Conservation (phyloP, 2,329 filamentous ascomycete species). For the Trichoderma arundinaceum region DNA sequence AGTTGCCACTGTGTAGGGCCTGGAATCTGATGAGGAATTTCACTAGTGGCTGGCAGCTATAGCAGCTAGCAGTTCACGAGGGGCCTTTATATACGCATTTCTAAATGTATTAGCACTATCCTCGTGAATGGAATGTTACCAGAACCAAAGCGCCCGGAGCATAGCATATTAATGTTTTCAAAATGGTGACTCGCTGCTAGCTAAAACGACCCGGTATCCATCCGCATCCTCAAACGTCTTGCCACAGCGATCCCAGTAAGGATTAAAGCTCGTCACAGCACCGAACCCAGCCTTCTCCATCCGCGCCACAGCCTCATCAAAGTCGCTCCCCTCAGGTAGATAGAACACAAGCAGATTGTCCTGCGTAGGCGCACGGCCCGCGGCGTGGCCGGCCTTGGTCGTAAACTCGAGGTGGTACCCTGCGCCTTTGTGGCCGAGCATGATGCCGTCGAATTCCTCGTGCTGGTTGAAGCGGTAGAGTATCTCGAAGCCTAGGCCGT, state of each 20-base stretch:
- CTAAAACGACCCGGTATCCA: constrained; percentile 52
- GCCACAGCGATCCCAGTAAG: constrained; percentile 53
- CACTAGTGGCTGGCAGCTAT: too few species aligned
- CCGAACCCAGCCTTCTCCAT: constrained; percentile 46
- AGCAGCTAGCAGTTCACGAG: too few species aligned
- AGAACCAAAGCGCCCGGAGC: background rate
- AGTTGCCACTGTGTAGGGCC: too few species aligned
- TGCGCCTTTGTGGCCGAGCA: constrained; percentile 47
- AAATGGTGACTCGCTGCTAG: constrained; percentile 37
- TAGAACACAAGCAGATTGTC: constrained; percentile 55
- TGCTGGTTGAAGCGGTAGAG: constrained; percentile 46
- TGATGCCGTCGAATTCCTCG: constrained; percentile 49
- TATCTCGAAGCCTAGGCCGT: constrained; percentile 48
- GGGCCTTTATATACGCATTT: too few species aligned
- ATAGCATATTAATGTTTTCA: background rate
- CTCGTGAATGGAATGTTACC: background rate
- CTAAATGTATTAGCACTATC: too few species aligned
- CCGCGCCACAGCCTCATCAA: constrained; percentile 40
- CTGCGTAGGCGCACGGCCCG: constrained; percentile 47
- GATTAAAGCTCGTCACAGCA: constrained; percentile 49
- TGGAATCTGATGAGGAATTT: too few species aligned
- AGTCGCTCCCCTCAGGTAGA: constrained; percentile 43
- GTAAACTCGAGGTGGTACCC: constrained; percentile 54
- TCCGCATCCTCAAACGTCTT: constrained; percentile 54
- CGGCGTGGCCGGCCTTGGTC: constrained; percentile 42